A percentile compares a stretch with the other conserved stretches of the same genome.
phyloP scores from a whole-genome alignment of 495 filamentous ascomycete species.

The Lasiosphaeria miniovina region DNA sequence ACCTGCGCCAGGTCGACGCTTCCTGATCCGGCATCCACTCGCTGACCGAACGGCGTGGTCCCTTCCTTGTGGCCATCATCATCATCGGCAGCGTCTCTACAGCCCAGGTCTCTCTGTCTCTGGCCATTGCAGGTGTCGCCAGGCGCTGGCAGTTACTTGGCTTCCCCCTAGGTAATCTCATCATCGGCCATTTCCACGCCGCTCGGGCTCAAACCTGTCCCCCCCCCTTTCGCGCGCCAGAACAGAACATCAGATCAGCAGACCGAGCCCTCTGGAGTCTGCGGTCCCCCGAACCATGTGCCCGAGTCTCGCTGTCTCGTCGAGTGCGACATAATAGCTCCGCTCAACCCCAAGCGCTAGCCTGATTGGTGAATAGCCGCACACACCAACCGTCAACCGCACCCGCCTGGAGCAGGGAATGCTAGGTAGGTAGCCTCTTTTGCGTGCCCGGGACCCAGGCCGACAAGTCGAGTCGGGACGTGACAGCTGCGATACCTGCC shows the following conservation, averaged over 20 bases:
- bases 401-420: not conserved
- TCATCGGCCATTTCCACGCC: not conserved
- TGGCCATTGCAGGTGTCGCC: conserved; percentile 6
- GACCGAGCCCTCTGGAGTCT: not conserved
- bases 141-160: not conserved
- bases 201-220: not conserved
- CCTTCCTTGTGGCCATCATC: not conserved
- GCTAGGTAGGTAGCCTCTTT: too few relatives aligned
- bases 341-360: conserved; percentile 5
- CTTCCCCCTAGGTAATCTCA: not conserved
- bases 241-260: not conserved
- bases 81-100: not conserved
- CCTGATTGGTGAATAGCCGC: conserved; percentile 26
- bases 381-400: conserved; percentile 7
- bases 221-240: not conserved
- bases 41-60: not conserved
- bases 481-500: conserved; percentile 14
- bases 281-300: conserved; percentile 16
- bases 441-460: too few relatives aligned
- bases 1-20: not conserved
- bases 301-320: conserved; percentile 13
- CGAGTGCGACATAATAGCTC: conserved; percentile 8
- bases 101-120: too few relatives aligned
- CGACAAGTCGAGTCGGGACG: not conserved
- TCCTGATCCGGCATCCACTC: not conserved